Evolutionary conservation across 352 stramenopile species (phyloP).

Genomic region (Phytopythium litorale): DNA sequence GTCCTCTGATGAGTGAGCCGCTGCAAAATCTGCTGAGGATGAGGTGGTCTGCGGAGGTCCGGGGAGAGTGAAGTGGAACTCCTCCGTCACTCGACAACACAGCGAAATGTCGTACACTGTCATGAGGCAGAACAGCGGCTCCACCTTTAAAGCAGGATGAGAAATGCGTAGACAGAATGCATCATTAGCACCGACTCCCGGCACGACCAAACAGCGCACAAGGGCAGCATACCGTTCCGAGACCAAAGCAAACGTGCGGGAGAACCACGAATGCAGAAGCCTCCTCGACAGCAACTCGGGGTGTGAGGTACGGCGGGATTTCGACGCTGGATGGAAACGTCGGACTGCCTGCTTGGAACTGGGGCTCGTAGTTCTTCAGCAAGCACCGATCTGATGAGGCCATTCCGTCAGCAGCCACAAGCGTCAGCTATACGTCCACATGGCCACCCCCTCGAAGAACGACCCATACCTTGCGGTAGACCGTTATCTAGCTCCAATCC

Average conservation of each 20-base stretch:
- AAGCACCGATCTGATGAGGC: constrained; percentile 24
- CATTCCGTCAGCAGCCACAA: not conserved
- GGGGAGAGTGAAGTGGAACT: constrained; percentile 56
- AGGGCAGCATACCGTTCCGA: constrained; percentile 37
- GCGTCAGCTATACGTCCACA: not conserved
- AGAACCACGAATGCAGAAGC: constrained; percentile 42
- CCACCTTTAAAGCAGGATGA: constrained; percentile 29
- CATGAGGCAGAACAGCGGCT: constrained; percentile 56
- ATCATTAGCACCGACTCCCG: not conserved
- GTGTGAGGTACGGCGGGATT: constrained; percentile 34
- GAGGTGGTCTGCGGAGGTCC: constrained; percentile 8
- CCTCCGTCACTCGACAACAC: constrained; percentile 52
- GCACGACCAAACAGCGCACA: not conserved
- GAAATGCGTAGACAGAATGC: not conserved
- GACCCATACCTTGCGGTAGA: constrained; percentile 10
- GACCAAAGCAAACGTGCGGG: constrained; percentile 35
- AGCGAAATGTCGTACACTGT: constrained; percentile 59
- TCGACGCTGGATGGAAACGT: constrained; percentile 48
- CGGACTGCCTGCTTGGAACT: constrained; percentile 26
- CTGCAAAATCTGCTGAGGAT: not conserved
- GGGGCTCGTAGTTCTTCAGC: constrained; percentile 66
- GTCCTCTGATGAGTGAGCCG: not conserved
- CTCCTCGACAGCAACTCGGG: constrained; percentile 45
- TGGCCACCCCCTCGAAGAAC: too few relatives aligned
- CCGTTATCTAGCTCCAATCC: not conserved